These are phyloP conservation scores for Neopestalotiopsis sp. DNA, from an alignment of 2,329 filamentous ascomycete genomes.

Conservation along the genomic window DNA sequence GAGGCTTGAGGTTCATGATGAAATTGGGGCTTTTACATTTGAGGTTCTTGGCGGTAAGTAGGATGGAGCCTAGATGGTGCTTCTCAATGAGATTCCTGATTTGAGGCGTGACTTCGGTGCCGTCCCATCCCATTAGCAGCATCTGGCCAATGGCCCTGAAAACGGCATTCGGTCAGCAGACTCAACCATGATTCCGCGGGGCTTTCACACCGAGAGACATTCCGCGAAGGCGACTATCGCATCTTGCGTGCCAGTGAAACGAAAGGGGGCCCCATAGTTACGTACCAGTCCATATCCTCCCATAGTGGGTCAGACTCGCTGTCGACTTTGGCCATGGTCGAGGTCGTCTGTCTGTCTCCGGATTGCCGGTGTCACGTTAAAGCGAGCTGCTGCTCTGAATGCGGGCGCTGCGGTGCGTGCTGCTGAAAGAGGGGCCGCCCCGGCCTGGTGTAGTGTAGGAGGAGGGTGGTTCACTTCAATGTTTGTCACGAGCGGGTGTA, in stretches of 20 bases:
- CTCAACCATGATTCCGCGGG: neutral
- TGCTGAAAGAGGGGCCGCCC: conserved; percentile 16
- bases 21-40: conserved; percentile 64
- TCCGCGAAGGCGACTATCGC: neutral
- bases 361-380: conserved; percentile 34
- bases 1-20: neutral
- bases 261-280: conserved; percentile 25
- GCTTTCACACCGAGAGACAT: neutral
- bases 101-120: conserved; percentile 81
- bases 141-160: conserved; percentile 74
- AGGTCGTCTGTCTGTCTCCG: conserved; percentile 23
- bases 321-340: conserved; percentile 46
- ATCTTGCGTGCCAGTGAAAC: neutral
- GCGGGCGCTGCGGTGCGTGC: neutral
- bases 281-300: conserved; percentile 79
- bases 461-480: conserved; percentile 10
- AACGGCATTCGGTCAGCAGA: conserved; percentile 37
- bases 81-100: conserved; percentile 81
- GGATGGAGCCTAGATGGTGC: conserved; percentile 86
- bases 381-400: conserved; percentile 25
- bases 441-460: neutral
- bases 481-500: neutral
- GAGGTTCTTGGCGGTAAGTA: conserved; percentile 83
- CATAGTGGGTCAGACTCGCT: conserved; percentile 66
- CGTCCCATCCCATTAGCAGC: conserved; percentile 86